Evolutionary conservation across 257 asterid species (phyloP).

Genomic region (Ballota nigra): DNA sequence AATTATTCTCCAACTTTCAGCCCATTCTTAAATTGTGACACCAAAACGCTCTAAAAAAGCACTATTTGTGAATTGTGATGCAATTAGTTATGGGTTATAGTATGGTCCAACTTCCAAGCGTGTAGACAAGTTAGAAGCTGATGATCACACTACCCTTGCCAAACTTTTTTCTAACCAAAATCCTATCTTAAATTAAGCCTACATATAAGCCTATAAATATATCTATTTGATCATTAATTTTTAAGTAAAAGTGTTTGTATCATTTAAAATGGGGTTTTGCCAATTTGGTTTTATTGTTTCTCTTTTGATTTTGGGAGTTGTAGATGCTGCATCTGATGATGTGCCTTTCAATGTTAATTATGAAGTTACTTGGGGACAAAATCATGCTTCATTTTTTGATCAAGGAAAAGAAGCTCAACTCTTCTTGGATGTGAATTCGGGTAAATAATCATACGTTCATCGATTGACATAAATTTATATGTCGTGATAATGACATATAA

Average conservation of each 20-base stretch:
- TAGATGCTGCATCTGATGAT: conserved; percentile 18
- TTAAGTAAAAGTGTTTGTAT: neutral
- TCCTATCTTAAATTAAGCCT: conserved; percentile 4
- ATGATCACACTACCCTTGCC: conserved; percentile 45
- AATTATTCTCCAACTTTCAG: conserved; percentile 19
- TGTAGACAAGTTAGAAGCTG: conserved; percentile 26
- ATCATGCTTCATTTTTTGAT: conserved; percentile 31
- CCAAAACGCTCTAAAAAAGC: conserved; percentile 5
- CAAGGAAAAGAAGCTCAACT: conserved; percentile 51
- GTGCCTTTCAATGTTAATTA: conserved; percentile 38
- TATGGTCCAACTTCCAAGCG: conserved; percentile 32
- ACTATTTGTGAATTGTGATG: conserved; percentile 5
- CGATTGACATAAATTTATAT: no score
- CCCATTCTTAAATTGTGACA: conserved; percentile 18
- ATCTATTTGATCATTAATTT: neutral
- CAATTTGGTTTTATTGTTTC: conserved; percentile 9
- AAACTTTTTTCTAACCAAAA: neutral
- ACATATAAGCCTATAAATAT: neutral
- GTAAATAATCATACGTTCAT: no score
- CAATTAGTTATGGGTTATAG: conserved; percentile 35
- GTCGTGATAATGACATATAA: no score
- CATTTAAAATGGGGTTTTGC: conserved; percentile 18
- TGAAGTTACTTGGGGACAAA: conserved; percentile 43
- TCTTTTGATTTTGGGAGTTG: neutral
- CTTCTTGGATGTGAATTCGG: conserved; percentile 48